Percentiles rank a stretch among this genome's conserved stretches.
Conservation (phyloP, 2,329 filamentous ascomycete species). For the Microsporum ferrugineum region DNA sequence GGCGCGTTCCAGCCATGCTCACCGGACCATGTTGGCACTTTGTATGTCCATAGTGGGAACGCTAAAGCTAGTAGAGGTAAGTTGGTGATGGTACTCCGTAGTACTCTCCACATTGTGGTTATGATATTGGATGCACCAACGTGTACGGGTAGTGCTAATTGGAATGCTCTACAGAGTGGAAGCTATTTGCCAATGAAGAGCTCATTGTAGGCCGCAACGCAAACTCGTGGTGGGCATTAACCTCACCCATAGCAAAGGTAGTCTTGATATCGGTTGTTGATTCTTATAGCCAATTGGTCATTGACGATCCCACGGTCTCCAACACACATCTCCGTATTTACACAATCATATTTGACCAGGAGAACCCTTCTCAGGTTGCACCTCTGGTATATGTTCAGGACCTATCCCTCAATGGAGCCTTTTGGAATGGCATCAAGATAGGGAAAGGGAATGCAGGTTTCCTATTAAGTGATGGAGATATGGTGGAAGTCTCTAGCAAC, state of each 20-base stretch:
- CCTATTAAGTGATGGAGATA: constrained; percentile 22
- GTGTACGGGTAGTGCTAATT: background rate
- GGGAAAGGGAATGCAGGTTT: constrained; percentile 8
- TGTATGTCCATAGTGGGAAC: constrained; percentile 8
- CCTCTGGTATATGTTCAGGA: constrained; percentile 36
- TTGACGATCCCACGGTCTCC: constrained; percentile 29
- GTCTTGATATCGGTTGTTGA: background rate
- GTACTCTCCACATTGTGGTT: background rate
- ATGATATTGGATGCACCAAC: background rate
- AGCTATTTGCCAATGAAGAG: constrained; percentile 11
- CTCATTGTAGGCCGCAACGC: constrained; percentile 13
- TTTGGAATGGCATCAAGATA: constrained; percentile 24
- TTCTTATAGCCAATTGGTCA: constrained; percentile 17
- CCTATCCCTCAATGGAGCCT: constrained; percentile 31
- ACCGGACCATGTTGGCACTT: constrained; percentile 8
- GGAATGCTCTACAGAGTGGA: constrained; percentile 3
- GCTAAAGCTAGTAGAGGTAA: background rate
- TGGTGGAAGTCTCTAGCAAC: constrained; percentile 11
- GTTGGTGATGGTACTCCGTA: background rate
- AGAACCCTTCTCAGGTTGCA: constrained; percentile 26
- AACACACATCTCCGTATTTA: constrained; percentile 35
- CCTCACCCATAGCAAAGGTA: background rate
- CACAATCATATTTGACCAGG: constrained; percentile 32
- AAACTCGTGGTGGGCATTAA: constrained; percentile 11
- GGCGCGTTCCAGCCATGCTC: background rate